These are phyloP conservation scores for Claviceps humidiphila DNA, from an alignment of 2,329 filamentous ascomycete species.

Conservation along the genomic window DNA sequence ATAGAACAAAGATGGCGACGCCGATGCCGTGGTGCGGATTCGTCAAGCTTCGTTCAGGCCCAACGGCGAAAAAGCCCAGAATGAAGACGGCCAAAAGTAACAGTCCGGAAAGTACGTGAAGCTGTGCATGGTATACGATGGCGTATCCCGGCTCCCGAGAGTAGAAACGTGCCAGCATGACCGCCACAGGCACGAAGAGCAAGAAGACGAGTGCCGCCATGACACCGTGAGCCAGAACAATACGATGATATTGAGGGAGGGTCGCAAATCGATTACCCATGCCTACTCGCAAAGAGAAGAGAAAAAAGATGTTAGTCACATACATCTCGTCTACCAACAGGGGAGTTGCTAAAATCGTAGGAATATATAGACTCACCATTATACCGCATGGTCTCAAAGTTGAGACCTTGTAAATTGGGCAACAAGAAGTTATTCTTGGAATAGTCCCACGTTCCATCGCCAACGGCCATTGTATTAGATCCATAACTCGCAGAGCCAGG, in stretches of 20 bases:
- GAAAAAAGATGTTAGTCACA: not conserved
- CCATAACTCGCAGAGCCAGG: constrained; percentile 61
- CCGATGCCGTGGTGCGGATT: constrained; percentile 83
- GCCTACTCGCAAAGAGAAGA: constrained; percentile 29
- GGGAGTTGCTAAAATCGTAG: too few species aligned
- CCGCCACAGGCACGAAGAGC: constrained; percentile 57
- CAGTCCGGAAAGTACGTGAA: constrained; percentile 56
- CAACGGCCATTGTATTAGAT: constrained; percentile 62
- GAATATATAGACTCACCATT: constrained; percentile 44
- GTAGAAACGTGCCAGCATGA: constrained; percentile 62
- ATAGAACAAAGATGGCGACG: constrained; percentile 60
- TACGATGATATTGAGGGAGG: constrained; percentile 53
- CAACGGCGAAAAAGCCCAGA: constrained; percentile 67
- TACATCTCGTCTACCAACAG: not conserved
- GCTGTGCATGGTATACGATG: constrained; percentile 58
- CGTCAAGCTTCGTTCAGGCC: constrained; percentile 54
- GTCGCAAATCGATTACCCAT: constrained; percentile 71
- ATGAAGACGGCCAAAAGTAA: constrained; percentile 60
- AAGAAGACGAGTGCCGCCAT: constrained; percentile 63
- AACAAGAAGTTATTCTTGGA: constrained; percentile 64
- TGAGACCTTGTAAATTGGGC: constrained; percentile 62
- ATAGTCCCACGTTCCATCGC: constrained; percentile 75
- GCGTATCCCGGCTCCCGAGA: constrained; percentile 46
- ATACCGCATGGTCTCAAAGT: constrained; percentile 72
- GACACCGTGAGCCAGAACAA: constrained; percentile 60